phyloP scores from a whole-genome alignment of 192 early-diverging fungal species.

The Fimicolochytrium jonesii region DNA sequence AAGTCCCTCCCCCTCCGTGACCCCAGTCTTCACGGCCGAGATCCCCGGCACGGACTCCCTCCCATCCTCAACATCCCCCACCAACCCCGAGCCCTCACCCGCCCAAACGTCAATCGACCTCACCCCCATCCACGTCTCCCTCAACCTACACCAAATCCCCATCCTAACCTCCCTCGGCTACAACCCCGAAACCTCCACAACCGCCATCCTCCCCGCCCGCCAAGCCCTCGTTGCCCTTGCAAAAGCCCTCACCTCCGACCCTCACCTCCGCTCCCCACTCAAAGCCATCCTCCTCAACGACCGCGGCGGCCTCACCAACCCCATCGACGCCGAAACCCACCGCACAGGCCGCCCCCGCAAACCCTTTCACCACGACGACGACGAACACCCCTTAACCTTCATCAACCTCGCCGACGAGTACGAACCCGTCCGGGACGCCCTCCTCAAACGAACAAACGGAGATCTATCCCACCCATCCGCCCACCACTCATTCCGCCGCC shows the following conservation, averaged over 20 bases:
- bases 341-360: no score
- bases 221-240: slow-evolving; percentile 50
- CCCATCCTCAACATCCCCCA: no score
- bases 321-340: slow-evolving; percentile 4
- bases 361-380: no score
- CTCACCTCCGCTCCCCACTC: slow-evolving; percentile 38
- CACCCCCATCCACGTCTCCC: slow-evolving; percentile 50
- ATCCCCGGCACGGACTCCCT: no score
- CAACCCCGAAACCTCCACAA: slow-evolving; percentile 32
- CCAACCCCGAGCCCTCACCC: slow-evolving; percentile 10
- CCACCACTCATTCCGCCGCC: no score
- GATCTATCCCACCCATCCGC: no score
- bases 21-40: no score
- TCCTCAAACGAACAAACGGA: no score
- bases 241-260: slow-evolving; percentile 12
- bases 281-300: slow-evolving; percentile 68
- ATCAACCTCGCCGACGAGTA: slow-evolving; percentile 82
- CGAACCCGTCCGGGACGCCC: slow-evolving; percentile 38
- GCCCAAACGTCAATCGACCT: slow-evolving; percentile 23
- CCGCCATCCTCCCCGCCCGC: slow-evolving; percentile 34
- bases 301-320: slow-evolving; percentile 60
- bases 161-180: slow-evolving; percentile 50
- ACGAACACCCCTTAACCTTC: slow-evolving; percentile 59
- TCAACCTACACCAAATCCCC: slow-evolving; percentile 64
- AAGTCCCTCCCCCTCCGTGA: no score